Base-by-base conservation (phyloP, 1,284 basidiomycete species). In the Rhodofomes roseus region DNA sequence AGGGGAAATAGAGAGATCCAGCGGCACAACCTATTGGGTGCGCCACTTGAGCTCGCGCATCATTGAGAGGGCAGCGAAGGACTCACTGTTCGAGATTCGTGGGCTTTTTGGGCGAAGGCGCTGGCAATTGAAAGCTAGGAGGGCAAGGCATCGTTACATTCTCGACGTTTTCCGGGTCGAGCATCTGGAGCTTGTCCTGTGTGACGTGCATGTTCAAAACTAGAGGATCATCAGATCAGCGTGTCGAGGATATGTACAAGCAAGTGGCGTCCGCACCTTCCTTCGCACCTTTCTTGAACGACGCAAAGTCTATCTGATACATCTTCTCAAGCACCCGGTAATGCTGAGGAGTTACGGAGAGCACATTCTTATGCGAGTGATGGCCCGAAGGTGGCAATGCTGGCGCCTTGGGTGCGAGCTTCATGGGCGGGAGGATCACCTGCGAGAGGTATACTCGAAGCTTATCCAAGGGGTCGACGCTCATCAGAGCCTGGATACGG, bases 1-100 rank as follows among this genome's bases (percentile, higher is more conserved):
- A 90, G 70, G 4, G 86, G 83, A 50, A 83, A 74, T 57, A 76
- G 76, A 43, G 79, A 76, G 29, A 88, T 63, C 79, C 80, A 82
- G 27, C 66, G 62, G 46, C 67, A 67, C 8, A 78, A 64, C 31
- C 79, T 81, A 50, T 31, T 25, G 22, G 20, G 27, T 31, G 54
- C 40, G 60, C 4, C 64, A 54, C 60, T 55, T 4, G 46, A 50
- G 41, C 8, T 31, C 44, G 16, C 31, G 14, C 44, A 34, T 0
- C 51, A n/a, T 54, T 20, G 29, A 9, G 3, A n/a, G 41, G 54
- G 52, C 25, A 46, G 16, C 16, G 14, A 23, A 2, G 31, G 6
- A 60, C 65, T 11, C 37, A 66, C 65, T 51, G 44, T 34, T 31
- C 51, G 4, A 62, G 53, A 29, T 31, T 48, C 16, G 48, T 31